Base-by-base conservation (phyloP, 2,329 filamentous ascomycete species). In the Colletotrichum acutatum region DNA sequence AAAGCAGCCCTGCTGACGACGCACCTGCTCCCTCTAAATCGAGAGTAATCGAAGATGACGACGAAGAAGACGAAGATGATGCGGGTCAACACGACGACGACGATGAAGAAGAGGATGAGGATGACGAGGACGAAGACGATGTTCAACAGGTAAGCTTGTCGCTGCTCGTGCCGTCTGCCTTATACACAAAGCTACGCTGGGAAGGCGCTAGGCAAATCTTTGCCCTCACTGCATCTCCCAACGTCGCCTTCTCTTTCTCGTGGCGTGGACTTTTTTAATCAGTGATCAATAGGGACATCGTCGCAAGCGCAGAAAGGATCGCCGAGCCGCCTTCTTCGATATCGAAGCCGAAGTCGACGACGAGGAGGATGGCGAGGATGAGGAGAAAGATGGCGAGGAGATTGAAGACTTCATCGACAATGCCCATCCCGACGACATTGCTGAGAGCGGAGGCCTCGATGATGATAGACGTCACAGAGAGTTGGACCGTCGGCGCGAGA, bases 311-410 rank as follows among this genome's bases (percentile, higher is more conserved):
- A 92, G 92, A 82, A 91, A 90, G 81, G 91, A 93, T 76, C 89
- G 90, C 76, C 91, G 94, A 75, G 94, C 94, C 78, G 92, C 93
- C 79, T 98, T 98, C 90, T 92, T 99, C 84, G 97, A 99, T 91
- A 94, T 96, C 79, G 97, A 99, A 87, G 97, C 97, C 82, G 97
- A 98, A 84, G 97, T 99, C 77, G 97, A 98, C 80, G 97, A 97
- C 75, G 95, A 97, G 78, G 95, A 98, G 78, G 94, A 95, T 76
- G 92, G 90, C 76, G 94, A 94, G 74, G 95, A 97, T 76, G 95
- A 97, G 64, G 96, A 98, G 77, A 95, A 97, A 77, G 95, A 97
- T 67, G 91, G 94, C 72, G 92, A 95, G 77, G 95, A 93, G 76
- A 91, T 92, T 66, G 95, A 95, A 70, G 93, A 94, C 76, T 95